A percentile compares a stretch with the other conserved stretches of the same genome.
phyloP scores from a whole-genome alignment of 345 rosid species.

The Lagerstroemia speciosa region DNA sequence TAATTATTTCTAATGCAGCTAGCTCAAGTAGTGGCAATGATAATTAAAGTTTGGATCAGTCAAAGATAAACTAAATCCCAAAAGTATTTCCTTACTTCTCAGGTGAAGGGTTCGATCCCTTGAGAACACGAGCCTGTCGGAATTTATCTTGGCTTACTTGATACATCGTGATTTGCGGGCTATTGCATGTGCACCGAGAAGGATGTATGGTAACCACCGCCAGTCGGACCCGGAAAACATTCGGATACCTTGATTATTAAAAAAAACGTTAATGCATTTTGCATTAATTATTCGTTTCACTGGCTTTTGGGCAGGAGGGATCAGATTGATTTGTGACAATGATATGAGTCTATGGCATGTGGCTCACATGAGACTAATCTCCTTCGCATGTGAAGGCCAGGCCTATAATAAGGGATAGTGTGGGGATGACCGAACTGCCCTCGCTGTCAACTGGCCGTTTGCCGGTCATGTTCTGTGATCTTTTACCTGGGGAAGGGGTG shows the following conservation, averaged over 20 bases:
- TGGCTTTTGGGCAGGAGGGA: background rate
- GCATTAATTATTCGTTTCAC: constrained; percentile 5
- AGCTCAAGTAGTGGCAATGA: background rate
- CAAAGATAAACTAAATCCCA: constrained; percentile 12
- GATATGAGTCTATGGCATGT: constrained; percentile 28
- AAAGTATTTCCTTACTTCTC: no score
- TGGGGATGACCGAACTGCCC: background rate
- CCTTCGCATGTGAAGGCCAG: constrained; percentile 17
- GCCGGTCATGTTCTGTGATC: background rate
- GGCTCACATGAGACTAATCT: constrained; percentile 35
- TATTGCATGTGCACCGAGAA: no score
- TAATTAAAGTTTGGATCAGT: constrained; percentile 14
- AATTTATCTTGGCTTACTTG: no score
- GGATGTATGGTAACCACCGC: no score
- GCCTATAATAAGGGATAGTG: constrained; percentile 2
- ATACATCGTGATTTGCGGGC: no score
- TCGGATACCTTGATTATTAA: no score
- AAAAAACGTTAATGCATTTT: background rate
- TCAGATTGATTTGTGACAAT: background rate
- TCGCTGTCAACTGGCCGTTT: background rate
- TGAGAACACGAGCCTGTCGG: no score
- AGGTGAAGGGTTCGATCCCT: no score
- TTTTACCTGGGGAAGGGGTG: background rate
- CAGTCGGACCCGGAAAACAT: no score
- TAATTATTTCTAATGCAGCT: background rate